Evolutionary conservation across 1,139 yeast genomes (phyloP), one percentile per base, ranked within the genome.

Genomic region (Yamadazyma diddensiae): DNA sequence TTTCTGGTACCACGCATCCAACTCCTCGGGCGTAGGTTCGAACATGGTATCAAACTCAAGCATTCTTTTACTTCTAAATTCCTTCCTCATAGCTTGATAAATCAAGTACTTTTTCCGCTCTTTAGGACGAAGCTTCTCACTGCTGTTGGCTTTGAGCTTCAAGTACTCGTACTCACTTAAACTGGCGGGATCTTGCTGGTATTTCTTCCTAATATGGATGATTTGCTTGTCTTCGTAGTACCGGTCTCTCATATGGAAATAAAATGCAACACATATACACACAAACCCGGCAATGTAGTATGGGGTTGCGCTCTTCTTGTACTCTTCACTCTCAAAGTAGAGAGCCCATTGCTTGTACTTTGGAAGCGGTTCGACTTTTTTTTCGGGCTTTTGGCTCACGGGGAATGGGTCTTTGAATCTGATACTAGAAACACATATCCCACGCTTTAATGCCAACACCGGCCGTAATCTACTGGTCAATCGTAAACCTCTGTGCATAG

Each of bases 191-290:
- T 62, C 70, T 1, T 52, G 55, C 4, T 53, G 59, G 35, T 68
- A 67, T 47, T 70, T 70, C 34, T 57, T 62, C 37, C 70, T 57
- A 29, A 71, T 65, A 31, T 64, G 62, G 21, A 65, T 55, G 39
- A 79, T 62, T 48, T 81, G 88, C 37, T 74, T 67, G 42, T 83
- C 94, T 52, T 79, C 79, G 33, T 70, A 62, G 52, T 73, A 82
- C 30, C 82, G 57, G 46, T 82, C 85, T 45, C 79, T 65, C 77
- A 83, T 79, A 52, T 79, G 79, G 48, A 71, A 73, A 41, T 77
- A 72, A 36, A 86, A 84, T 34, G 81, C 76, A 15, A 73, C 65
- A 24, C 77, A 55, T 44, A 81, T 71, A 13, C 72, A 62, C 1
- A 67, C 62, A 49, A 83, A 82, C 2, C 77, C 72, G 18, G 74